Percentiles rank a stretch among this genome's conserved stretches.
These are phyloP conservation scores for Colletotrichum zoysiae DNA, from an alignment of 2,329 filamentous ascomycete species.

Conservation along the genomic window DNA sequence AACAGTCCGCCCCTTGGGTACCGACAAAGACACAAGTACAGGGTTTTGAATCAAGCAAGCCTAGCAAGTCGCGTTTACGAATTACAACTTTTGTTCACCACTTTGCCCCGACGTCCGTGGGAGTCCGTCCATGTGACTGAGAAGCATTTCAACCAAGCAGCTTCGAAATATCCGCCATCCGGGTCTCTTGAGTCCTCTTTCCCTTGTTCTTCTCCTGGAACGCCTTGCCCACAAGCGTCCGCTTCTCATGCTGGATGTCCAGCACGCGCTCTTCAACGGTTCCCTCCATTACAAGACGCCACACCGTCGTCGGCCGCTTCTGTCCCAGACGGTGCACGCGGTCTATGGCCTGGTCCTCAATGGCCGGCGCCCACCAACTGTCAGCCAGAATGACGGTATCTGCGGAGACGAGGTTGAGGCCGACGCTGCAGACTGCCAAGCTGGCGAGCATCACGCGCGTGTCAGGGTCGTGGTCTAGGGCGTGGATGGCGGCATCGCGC, in stretches of 20 bases:
- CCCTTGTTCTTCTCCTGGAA: conserved; percentile 78
- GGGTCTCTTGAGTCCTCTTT: conserved; percentile 68
- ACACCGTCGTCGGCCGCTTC: conserved; percentile 81
- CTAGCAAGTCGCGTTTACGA: not conserved
- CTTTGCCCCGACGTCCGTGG: not conserved
- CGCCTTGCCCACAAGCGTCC: conserved; percentile 80
- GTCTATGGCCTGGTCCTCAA: conserved; percentile 92
- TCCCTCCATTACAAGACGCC: conserved; percentile 83
- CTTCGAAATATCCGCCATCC: conserved; percentile 67
- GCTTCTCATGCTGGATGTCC: conserved; percentile 82
- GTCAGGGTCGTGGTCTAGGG: conserved; percentile 74
- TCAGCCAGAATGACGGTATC: conserved; percentile 88
- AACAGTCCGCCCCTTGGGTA: not conserved
- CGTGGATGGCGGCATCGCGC: conserved; percentile 79
- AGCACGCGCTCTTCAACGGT: conserved; percentile 86
- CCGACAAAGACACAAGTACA: not conserved
- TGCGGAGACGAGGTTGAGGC: conserved; percentile 86
- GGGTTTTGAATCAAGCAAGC: too few relatives aligned
- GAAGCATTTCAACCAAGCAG: conserved; percentile 53
- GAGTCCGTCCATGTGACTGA: not conserved
- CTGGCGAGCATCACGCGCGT: conserved; percentile 85
- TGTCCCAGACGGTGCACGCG: conserved; percentile 89
- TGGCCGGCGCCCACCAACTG: conserved; percentile 91
- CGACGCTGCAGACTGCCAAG: conserved; percentile 85
- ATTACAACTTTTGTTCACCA: not conserved